Base-by-base conservation (phyloP, 2,329 filamentous ascomycete species). In the Sphaerulina vaccinii region DNA sequence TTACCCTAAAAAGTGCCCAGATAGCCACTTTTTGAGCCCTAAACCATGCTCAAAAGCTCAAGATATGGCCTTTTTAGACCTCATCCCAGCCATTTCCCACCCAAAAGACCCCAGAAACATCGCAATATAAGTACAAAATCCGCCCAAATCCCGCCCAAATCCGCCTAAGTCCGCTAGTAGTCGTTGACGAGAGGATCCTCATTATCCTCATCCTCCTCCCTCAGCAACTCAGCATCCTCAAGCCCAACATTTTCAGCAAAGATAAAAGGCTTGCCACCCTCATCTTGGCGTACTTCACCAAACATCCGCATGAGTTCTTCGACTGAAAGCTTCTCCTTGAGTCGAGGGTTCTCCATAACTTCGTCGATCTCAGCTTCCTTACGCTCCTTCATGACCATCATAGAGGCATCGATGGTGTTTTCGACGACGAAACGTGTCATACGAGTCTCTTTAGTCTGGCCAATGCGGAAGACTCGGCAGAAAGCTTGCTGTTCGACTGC, bases 401-500 rank as follows among this genome's bases (percentile, higher is more conserved):
- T 71, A 0, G 75, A 70, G 8, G 78, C 71, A 52, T 90, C 86
- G 4, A 88, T 79, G 0, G 76, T 79, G 3, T 78, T 71, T 1
- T 72, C 67, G 0, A 83, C 73, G 1, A 82, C 68, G 27, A 90
- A 73, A 0, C 82, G 75, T 0, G 80, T 75, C 51, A 87, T 77
- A 9, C 80, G 71, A 0, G 84, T 84, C 27, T 80, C 71, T 36
- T 84, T 79, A 0, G 63, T 55, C 56, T 92, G 87, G 0, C 85
- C 85, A 2, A 84, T 82, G 4, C 87, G 77, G 59, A 79, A 80
- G 0, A 88, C 79, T 0, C 87, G 79, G 1, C 75, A 79, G 62
- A 81, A 81, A 1, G 75, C 75, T 67, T 66, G 60, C 18, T 63
- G 52, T 53, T 61, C 67, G 36, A 61, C 71, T 2, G 57, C 56